Percentiles rank a stretch among this genome's conserved stretches.
Conservation (phyloP, 441 rosid species). For the Melastoma candidum region DNA sequence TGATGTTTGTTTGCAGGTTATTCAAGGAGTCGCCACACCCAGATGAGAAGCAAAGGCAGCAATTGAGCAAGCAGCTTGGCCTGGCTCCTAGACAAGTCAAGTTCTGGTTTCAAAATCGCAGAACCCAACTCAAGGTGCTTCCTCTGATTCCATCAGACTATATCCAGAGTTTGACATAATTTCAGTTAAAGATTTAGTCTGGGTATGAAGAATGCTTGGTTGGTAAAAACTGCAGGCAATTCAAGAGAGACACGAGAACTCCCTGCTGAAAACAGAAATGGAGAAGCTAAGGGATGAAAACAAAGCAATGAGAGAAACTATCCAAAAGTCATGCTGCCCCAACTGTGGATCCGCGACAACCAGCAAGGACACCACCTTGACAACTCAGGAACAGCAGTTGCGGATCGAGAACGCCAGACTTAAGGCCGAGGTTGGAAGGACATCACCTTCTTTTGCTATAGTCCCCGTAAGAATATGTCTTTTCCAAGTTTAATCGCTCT, state of each 20-base stretch:
- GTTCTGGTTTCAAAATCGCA: slow-evolving; percentile 98
- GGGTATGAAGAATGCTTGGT: background rate
- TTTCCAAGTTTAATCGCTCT: background rate
- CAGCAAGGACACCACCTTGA: slow-evolving; percentile 31
- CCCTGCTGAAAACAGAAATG: slow-evolving; percentile 69
- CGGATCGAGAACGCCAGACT: slow-evolving; percentile 83
- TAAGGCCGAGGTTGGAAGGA: slow-evolving; percentile 54
- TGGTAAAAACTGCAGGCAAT: slow-evolving; percentile 42
- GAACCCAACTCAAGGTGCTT: slow-evolving; percentile 84
- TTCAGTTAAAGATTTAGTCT: background rate
- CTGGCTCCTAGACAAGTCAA: slow-evolving; percentile 95
- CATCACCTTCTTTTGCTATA: background rate
- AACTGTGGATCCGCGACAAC: slow-evolving; percentile 68
- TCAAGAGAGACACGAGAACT: slow-evolving; percentile 95
- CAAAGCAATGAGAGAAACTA: slow-evolving; percentile 76
- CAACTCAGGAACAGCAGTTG: slow-evolving; percentile 56
- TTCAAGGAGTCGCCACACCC: slow-evolving; percentile 98
- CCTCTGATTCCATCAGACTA: background rate
- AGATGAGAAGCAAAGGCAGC: slow-evolving; percentile 96
- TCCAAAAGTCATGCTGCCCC: slow-evolving; percentile 70
- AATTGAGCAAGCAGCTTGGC: slow-evolving; percentile 83
- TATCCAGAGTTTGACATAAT: no score
- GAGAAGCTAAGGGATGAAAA: slow-evolving; percentile 83
- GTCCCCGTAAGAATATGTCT: background rate
- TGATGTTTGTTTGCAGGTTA: slow-evolving; percentile 28